Evolutionary conservation across 73 alveolate genomes (phyloP), one percentile per base, ranked within the genome.

Genomic region (Halteria grandinella): DNA sequence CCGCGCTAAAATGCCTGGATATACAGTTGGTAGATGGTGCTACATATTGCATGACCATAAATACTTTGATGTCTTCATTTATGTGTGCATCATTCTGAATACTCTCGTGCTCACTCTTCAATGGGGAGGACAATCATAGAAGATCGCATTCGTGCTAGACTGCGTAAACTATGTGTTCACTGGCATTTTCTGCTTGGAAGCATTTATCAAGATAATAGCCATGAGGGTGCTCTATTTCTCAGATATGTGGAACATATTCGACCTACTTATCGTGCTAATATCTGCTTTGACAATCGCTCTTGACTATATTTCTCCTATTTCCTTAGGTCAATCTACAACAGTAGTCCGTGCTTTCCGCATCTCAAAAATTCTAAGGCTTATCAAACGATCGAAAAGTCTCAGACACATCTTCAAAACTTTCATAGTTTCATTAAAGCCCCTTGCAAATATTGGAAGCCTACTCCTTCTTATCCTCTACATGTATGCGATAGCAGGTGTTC

Each of bases 391-490:
- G 18, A 54, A 78, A 18, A 55, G 49, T 20, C 43, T 87, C 5
- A 70, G 71, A 37, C 62, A 39, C 28, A 69, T 83, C 50, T 57
- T 87, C 17, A 75, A 87, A 50, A 87, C 88, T 18, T 60, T 87
- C 66, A 37, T 87, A 31, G 54, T 58, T 25, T 82, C 83, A 14
- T 59, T 87, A 15, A 79, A 85, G 12, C 57, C 85, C 39, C 62
- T 85, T 33, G 90, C 83, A 3, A 79, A 69, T 69, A 71, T 85
- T 23, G 94, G 89, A 14, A 81, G 84, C 0, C 40, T 85, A 33
- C 69, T 85, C 28, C 44, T 66, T 28, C 64, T 77, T 12, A 48
- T 78, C 0, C 32, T 85, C 8, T 85, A 53, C 52, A 55, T 85
- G 54, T 85, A 47, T 55, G 60, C 90, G 7, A 37, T 70, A 3